Evolutionary conservation across 257 asterid genomes (phyloP), one percentile per base, ranked within the genome.

Genomic region (Solanum chiquidenum): DNA sequence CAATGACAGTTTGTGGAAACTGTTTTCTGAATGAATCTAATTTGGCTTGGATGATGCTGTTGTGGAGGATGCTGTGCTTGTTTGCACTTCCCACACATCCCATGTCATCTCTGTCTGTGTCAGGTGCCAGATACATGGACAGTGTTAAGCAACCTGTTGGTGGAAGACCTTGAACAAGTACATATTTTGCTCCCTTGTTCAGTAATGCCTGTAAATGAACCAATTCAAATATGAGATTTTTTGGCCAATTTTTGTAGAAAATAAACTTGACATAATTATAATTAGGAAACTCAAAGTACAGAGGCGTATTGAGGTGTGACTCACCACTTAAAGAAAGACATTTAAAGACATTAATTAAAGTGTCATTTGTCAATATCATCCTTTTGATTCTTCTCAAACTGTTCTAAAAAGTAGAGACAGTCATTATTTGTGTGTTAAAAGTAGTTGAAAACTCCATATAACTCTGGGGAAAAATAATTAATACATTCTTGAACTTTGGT

Each of bases 121-220:
- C 40, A 0, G 95, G 93, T 12, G 98, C 91, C 1, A 97, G 88
- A 34, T 86, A 85, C 94, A 95, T 85, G 25, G 98, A 86, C 21
- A 94, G 69, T 2, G 98, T 93, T 5, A 95, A 91, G 92, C 99
- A 97, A 8, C 99, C 99, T n/a, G 96, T 93, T 27, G 99, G 92
- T 1, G 99, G 97, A 9, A 97, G 93, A 40, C 99, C 99, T 88
- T 97, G 94, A 3, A 97, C 97, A 0, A 97, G 94, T 0, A 97
- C 83, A 35, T 95, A 92, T 64, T 92, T 95, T 27, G 98, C 96
- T 0, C 99, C 99, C 84, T 92, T 95, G 11, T 86, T 89, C 76
- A 96, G 83, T 40, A 96, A 4, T 83, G 87, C 93, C 98, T 96
- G 91, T 91, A 10, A 20, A 68, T 75, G 4, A 23, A 35, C 9